Evolutionary conservation across 441 rosid species (phyloP), one percentile per base, ranked within the genome.

Genomic region (Geranium incanum): DNA sequence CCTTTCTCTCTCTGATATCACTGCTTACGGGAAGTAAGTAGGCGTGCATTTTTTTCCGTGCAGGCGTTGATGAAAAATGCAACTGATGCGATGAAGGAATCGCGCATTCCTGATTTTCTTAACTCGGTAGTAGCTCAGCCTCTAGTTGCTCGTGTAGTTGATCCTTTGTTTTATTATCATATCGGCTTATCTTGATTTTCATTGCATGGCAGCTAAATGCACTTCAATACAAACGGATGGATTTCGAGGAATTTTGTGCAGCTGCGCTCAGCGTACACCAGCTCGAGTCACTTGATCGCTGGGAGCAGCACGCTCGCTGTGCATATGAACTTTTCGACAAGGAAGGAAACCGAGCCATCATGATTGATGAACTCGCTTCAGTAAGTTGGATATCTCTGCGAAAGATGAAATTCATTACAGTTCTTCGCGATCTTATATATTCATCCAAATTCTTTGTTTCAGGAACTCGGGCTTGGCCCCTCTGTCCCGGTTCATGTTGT

Each of bases 381-480:
- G 99, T 94, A 82, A 84, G 94, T 85, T 28, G 33, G 33, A 28
- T 28, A 28, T 41, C 48, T 5, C 7, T 11, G 11, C 57, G 21
- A 41, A 50, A 67, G 71, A 66, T 69, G 11, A 41, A 41, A 41
- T 39, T 39, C 43, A 39, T 41, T 4, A 28, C 33, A 28, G 33
- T 28, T 28, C 33, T 28, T 28, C 33, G 33, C 33, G 33, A 28
- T 28, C 33, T 28, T 28, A 28, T 28, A 28, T 28, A 41, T 39
- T 39, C 43, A 39, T 41, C 4, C 48, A 6, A 41, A 7, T 11
- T 6, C 48, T 41, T 41, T 68, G 28, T 74, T 71, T 81, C 89
- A 94, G 99, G 99, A 94, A 80, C 95, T 94, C 43, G 97, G 97
- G 6, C 92, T 94, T 70, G 91, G 91, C 48, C 95, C 97, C 50